These are phyloP conservation scores for Podospora pseudopauciseta DNA, from an alignment of 495 filamentous ascomycete genomes.

Conservation along the genomic window DNA sequence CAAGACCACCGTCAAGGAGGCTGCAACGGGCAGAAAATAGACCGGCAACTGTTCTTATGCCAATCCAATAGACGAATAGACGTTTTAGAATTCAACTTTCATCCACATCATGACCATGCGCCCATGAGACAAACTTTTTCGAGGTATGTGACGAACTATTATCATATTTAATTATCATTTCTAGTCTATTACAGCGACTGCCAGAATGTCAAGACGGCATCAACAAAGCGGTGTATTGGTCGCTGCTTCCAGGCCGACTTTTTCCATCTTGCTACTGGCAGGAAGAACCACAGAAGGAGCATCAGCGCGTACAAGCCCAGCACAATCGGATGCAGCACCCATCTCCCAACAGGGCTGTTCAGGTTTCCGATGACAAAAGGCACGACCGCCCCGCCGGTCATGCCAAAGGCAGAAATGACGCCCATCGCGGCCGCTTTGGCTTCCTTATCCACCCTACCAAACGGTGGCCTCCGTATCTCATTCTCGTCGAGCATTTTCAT, in stretches of 20 bases:
- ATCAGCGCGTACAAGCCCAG: conserved; percentile 66
- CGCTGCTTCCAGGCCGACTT: conserved; percentile 29
- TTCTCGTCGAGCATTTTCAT: conserved; percentile 56
- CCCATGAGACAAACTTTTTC: neutral
- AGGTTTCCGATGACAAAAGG: conserved; percentile 73
- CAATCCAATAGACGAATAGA: conserved; percentile 1
- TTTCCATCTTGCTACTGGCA: conserved; percentile 57
- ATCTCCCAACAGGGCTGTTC: conserved; percentile 65
- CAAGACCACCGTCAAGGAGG: conserved; percentile 47
- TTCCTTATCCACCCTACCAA: conserved; percentile 34
- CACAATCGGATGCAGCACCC: conserved; percentile 70
- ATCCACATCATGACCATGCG: neutral
- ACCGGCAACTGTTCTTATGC: neutral
- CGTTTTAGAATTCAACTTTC: neutral
- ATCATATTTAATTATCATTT: neutral
- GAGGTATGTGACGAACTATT: neutral
- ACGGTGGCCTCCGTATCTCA: conserved; percentile 34
- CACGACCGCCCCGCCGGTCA: conserved; percentile 67
- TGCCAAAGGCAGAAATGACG: conserved; percentile 69
- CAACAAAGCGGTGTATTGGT: neutral
- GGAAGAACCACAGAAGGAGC: conserved; percentile 59
- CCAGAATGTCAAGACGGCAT: neutral
- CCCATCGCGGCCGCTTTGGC: conserved; percentile 62
- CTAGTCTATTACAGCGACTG: neutral
- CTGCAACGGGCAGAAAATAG: conserved; percentile 35